Base-by-base conservation (phyloP, 2,329 filamentous ascomycete genomes). In the Stromatinia cepivora region DNA sequence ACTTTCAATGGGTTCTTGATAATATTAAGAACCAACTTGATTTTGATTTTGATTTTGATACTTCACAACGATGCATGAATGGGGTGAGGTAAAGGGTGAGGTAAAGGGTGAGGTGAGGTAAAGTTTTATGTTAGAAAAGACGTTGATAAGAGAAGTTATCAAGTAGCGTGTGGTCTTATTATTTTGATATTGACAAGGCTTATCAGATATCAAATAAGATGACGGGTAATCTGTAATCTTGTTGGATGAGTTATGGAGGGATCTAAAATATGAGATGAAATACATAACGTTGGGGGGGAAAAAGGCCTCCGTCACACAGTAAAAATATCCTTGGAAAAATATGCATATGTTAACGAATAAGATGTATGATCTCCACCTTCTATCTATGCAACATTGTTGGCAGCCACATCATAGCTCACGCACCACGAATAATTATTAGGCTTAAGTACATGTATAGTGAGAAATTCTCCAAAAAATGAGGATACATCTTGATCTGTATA, bases 361-460 rank as follows among this genome's bases (percentile, higher is more conserved):
- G 61, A 39, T 13, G 31, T 10, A 7, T 15, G 6, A n/a, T 50
- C 15, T 52, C 61, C 61, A 63, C 61, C 61, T 52, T 52, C 59
- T 25, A 46, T 62, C 42, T 50, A 31, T 63, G 59, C 45, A 48
- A 63, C 59, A 50, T 63, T 50, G 59, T 39, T 64, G 61, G 61
- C 61, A 64, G 61, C 61, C 61, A 64, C 61, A 52, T 64, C 61
- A 64, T 39, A 58, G 53, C 36, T 58, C 52, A 66, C 25, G 36
- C 25, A 25, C 50, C 63, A 66, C 9, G 50, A 7, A 57, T 34
- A 11, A 34, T n/a, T 17, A 56, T 66, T 66, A 48, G 48, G 25
- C 17, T 39, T 17, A 11, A 45, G 20, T 5, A 36, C 34, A 34
- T 62, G 28, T 46, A 20, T 11, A 45, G 28, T 0, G 28, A 48